Percentiles rank a stretch among this genome's conserved stretches.
Conservation (phyloP, 1,139 yeast species). For the Chernovozyma aurita region DNA sequence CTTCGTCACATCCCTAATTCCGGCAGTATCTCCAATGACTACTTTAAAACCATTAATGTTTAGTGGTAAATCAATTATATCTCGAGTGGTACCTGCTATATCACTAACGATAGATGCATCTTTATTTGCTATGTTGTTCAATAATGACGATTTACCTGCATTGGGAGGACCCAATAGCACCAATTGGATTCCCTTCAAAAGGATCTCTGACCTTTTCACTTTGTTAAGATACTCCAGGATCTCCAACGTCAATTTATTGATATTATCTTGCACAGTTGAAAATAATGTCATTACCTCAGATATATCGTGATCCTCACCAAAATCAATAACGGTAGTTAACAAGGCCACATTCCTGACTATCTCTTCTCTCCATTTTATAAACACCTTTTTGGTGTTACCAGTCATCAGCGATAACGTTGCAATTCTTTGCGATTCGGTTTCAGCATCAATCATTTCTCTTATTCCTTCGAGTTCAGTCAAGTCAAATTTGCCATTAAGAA, state of each 20-base stretch:
- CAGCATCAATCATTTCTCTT: conserved; percentile 86
- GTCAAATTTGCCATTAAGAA: conserved; percentile 61
- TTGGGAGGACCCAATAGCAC: conserved; percentile 89
- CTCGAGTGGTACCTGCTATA: conserved; percentile 94
- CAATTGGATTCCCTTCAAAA: conserved; percentile 69
- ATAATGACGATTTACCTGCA: conserved; percentile 89
- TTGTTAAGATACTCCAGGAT: conserved; percentile 46
- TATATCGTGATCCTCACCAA: conserved; percentile 91
- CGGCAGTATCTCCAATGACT: conserved; percentile 90
- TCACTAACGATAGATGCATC: conserved; percentile 91
- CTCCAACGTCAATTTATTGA: conserved; percentile 38
- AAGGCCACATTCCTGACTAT: conserved; percentile 67
- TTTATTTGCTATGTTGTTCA: conserved; percentile 68
- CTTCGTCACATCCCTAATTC: conserved; percentile 52
- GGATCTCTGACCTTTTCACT: conserved; percentile 57
- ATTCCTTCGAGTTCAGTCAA: conserved; percentile 89
- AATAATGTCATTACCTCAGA: conserved; percentile 55
- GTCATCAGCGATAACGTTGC: conserved; percentile 71
- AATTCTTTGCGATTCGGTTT: conserved; percentile 81
- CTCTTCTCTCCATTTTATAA: conserved; percentile 62
- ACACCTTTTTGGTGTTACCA: conserved; percentile 57
- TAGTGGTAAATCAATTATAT: conserved; percentile 73
- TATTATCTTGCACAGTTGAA: conserved; percentile 41
- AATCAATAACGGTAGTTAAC: conserved; percentile 85
- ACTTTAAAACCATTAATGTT: conserved; percentile 85